Base-by-base conservation (phyloP, 306 rosid species). In the Vigna angularis region DNA sequence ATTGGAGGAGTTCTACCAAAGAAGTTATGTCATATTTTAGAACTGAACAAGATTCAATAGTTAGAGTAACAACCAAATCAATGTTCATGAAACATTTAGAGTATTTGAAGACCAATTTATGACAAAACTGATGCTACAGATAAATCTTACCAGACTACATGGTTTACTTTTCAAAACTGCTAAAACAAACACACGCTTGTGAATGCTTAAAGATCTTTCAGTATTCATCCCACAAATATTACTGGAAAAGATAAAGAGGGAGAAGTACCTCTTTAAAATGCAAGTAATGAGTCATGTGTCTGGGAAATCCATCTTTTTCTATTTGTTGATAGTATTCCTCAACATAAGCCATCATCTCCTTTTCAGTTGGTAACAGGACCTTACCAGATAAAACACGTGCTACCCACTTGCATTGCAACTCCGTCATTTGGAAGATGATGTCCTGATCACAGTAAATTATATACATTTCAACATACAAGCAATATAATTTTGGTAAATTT, bases 371-470 rank as follows among this genome's bases (percentile, higher is more conserved):
- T 17, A 81, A 48, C 1, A 2, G 59, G 6, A 61, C 77, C 40
- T 81, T 59, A 22, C 85, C 81, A 50, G 85, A 81, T 59, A 81
- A 68, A 49, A 75, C 81, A 36, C 73, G 72, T 4, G 85, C 81
- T 8, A 81, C 81, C 81, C 81, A 81, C 66, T 75, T 81, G 72
- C 66, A 68, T 75, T 81, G 85, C 22, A 81, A 61, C 1, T 81
- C 85, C 9, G 28, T 11, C 55, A 17, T 59, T 36, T 58, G 77
- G 42, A 81, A 74, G 40, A 74, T 58, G 12, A 49, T 0, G 20
- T 59, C 76, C 85, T 81, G 85, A 9, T 12, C 56, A 58, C 16
- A 59, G 65, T n/a, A 67, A 53, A 44, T 53, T 2, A n/a, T 7
- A 34, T 32, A 1, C 22, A 20, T 52, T 38, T 66, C 70, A 66